Evolutionary conservation across 768 basidiomycete genomes (phyloP), one percentile per base, ranked within the genome.

Genomic region (Hericium rajendrae): DNA sequence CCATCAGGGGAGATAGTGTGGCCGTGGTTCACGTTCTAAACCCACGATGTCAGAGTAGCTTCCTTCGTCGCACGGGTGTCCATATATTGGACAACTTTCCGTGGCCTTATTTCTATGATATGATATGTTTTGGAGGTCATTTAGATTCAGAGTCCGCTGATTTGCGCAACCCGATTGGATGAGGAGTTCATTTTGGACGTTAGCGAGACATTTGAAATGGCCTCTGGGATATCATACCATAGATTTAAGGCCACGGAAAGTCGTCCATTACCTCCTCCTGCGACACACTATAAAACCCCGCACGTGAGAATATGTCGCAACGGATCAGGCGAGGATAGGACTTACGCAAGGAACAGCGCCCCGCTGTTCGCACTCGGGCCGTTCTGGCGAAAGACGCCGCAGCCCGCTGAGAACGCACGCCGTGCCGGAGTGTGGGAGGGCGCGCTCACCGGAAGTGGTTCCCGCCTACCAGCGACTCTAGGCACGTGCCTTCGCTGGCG

Each of bases 271-370:
- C 70, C 69, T 79, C 70, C 66, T 82, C 80, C 59, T 76, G 57
- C 26, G 79, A 81, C 12, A 78, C 74, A 3, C 80, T 79, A 57
- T 40, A 26, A 43, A 28, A 22, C 24, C 16, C 26, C 22, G 37
- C 13, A 32, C 28, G 43, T 28, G 12, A 48, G 39, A 41, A 41
- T 26, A 43, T 60, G 18, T 39, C 48, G 6, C 15, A 6, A 22
- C 20, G 37, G 48, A 32, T 18, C 51, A 4, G 26, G 24, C 11
- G 9, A 54, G 38, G 38, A 26, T 9, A 11, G 2, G 1, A 69
- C 80, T 62, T 66, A 83, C 80, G 80, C 81, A 18, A 83, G 72
- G 68, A 87, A 88, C 28, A 85, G 67, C 3, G 78, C 76, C 0
- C 73, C 72, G 37, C 67, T 79, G 53, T 76, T 40, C 2, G 83